Evolutionary conservation across 2,329 filamentous ascomycete species (phyloP), one percentile per base, ranked within the genome.

Genomic region (Ophiosphaerella herpotricha): DNA sequence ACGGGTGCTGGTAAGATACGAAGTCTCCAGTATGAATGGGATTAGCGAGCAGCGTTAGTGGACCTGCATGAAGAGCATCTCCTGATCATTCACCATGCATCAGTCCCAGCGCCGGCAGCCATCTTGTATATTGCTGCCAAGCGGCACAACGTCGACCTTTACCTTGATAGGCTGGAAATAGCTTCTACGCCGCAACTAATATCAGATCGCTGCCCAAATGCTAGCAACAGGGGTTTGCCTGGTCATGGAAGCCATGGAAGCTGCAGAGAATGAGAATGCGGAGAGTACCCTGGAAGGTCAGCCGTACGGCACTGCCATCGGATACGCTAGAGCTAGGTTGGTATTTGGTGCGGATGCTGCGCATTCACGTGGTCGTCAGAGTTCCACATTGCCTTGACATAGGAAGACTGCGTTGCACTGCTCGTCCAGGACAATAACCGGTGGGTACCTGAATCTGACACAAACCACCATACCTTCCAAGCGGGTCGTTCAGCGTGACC

Each of bases 61-160:
- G 64, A 67, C 66, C 66, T 70, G 68, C 68, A 71, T 63, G 50
- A 58, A 50, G 50, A 50, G 50, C 43, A 52, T 55, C 60, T 61
- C 52, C 50, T 61, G 55, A 57, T 50, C 52, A 57, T 48, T 53
- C 54, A 39, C 54, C 49, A 51, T 52, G 49, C 50, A 44, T 52
- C 51, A 50, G 36, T 48, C 44, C 26, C 48, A 59, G 46, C 53
- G 52, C 60, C 48, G 43, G 43, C 57, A 65, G 48, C 57, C 50
- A 49, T 39, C 39, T 8, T 39, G 24, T 54, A 61, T 59, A 66
- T 66, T 66, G 44, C 60, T 47, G 59, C 65, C 63, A 71, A 66
- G 60, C 52, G 51, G 37, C 46, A 43, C 43, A 43, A 48, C 45
- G 43, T 39, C 38, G 45, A 39, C 23, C 43, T n/a, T 41, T 32